These are phyloP conservation scores for Whalleya microplaca DNA, from an alignment of 2,329 filamentous ascomycete species.

Conservation along the genomic window DNA sequence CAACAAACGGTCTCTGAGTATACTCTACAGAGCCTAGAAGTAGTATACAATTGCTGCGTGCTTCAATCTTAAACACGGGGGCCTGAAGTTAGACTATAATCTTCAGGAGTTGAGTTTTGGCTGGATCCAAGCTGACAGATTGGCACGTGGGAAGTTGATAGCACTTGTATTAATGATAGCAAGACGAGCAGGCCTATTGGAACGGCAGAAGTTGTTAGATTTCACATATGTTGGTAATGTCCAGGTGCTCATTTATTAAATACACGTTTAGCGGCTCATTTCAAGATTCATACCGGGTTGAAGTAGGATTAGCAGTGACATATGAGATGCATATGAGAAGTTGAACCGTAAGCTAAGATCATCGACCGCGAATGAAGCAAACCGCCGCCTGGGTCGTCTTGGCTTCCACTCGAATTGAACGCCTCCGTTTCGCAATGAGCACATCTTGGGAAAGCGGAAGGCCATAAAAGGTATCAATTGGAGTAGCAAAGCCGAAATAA, in stretches of 20 bases:
- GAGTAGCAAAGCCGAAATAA: slow-evolving; percentile 29
- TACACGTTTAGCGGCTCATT: slow-evolving; percentile 18
- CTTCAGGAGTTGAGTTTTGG: not conserved
- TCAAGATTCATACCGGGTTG: slow-evolving; percentile 14
- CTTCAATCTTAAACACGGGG: too few relatives aligned
- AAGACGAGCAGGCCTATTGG: slow-evolving; percentile 9
- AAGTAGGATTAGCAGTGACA: slow-evolving; percentile 14
- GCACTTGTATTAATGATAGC: not conserved
- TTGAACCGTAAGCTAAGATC: slow-evolving; percentile 22
- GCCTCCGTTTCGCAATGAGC: slow-evolving; percentile 18
- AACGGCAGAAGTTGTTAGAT: slow-evolving; percentile 11
- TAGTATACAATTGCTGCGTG: not conserved
- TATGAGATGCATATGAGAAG: slow-evolving; percentile 8
- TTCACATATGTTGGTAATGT: slow-evolving; percentile 17
- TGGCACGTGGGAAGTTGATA: slow-evolving; percentile 11
- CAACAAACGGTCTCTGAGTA: not conserved
- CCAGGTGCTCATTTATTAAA: slow-evolving; percentile 21
- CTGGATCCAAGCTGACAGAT: slow-evolving; percentile 12
- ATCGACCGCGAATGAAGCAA: slow-evolving; percentile 23
- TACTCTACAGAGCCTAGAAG: not conserved
- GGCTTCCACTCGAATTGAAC: slow-evolving; percentile 17
- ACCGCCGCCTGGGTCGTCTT: slow-evolving; percentile 24
- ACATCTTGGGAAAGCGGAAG: slow-evolving; percentile 35
- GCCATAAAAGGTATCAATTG: slow-evolving; percentile 23
- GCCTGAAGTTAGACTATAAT: slow-evolving; percentile 3